Evolutionary conservation across 768 basidiomycete species (phyloP).

Genomic region (Tylopilus felleus): DNA sequence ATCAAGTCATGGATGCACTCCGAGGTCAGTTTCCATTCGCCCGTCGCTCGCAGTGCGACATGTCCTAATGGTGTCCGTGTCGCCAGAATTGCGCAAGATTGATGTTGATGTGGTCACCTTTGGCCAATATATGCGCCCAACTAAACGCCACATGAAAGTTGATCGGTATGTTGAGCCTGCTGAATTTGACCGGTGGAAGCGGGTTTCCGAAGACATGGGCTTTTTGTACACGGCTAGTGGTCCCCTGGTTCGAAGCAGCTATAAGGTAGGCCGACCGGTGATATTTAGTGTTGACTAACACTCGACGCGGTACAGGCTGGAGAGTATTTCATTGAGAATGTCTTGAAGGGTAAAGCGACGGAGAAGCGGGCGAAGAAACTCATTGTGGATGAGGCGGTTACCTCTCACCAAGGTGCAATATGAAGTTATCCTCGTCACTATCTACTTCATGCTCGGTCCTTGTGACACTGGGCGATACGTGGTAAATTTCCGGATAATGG

Average conservation of each 20-base stretch:
- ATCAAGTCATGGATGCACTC: slow-evolving; percentile 79
- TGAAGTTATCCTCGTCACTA: not conserved
- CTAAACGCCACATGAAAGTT: slow-evolving; percentile 99
- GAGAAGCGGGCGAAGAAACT: slow-evolving; percentile 40
- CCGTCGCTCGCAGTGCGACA: not conserved
- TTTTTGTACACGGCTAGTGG: slow-evolving; percentile 98
- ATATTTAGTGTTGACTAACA: not conserved
- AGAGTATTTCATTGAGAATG: slow-evolving; percentile 92
- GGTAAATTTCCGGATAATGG: no score
- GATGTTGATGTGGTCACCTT: slow-evolving; percentile 98
- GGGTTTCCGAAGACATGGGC: slow-evolving; percentile 86
- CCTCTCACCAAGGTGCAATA: slow-evolving; percentile 4
- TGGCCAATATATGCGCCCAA: slow-evolving; percentile 99
- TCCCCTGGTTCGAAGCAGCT: slow-evolving; percentile 92
- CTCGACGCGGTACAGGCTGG: slow-evolving; percentile 62
- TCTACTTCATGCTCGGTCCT: not conserved
- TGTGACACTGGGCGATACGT: not conserved
- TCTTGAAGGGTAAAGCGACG: slow-evolving; percentile 59
- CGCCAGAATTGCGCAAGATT: slow-evolving; percentile 76
- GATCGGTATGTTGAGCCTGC: slow-evolving; percentile 92
- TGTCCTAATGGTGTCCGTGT: not conserved
- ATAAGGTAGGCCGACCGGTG: slow-evolving; percentile 66
- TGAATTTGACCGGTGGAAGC: slow-evolving; percentile 91
- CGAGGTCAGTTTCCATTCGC: slow-evolving; percentile 51
- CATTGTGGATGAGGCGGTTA: slow-evolving; percentile 20